Percentiles rank a stretch among this genome's conserved stretches.
These are phyloP conservation scores for Scheffersomyces illinoinensis DNA, from an alignment of 1,139 yeast genomes.

Conservation along the genomic window DNA sequence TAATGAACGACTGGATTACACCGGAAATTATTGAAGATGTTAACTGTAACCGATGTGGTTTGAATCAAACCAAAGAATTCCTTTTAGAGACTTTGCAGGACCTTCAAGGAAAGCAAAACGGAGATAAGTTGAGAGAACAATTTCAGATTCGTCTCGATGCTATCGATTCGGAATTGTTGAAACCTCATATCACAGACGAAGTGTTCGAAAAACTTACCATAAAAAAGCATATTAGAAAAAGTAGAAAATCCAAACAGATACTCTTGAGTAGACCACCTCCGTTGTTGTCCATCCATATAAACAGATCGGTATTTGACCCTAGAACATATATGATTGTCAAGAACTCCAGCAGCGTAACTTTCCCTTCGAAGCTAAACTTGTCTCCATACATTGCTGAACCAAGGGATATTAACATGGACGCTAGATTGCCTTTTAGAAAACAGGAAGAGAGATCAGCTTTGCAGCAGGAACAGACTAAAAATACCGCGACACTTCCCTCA, in stretches of 20 bases:
- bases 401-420: slow-evolving; percentile 74
- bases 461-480: slow-evolving; percentile 1
- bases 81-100: slow-evolving; percentile 39
- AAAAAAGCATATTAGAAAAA: slow-evolving; percentile 71
- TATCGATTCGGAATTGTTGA: slow-evolving; percentile 57
- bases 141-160: slow-evolving; percentile 53
- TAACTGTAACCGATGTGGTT: slow-evolving; percentile 88
- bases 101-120: slow-evolving; percentile 23
- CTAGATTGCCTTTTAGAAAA: slow-evolving; percentile 70
- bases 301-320: slow-evolving; percentile 90
- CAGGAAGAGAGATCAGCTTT: slow-evolving; percentile 36
- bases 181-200: slow-evolving; percentile 77
- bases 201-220: slow-evolving; percentile 73
- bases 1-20: slow-evolving; percentile 70
- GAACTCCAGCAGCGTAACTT: slow-evolving; percentile 78
- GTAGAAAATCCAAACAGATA: slow-evolving; percentile 81
- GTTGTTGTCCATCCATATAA: slow-evolving; percentile 78
- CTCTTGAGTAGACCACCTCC: slow-evolving; percentile 83
- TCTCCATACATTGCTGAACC: slow-evolving; percentile 71
- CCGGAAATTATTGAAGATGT: slow-evolving; percentile 91
- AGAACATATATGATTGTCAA: slow-evolving; percentile 80
- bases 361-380: slow-evolving; percentile 68
- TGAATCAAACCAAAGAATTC: slow-evolving; percentile 58
- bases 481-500: background rate
- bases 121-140: slow-evolving; percentile 43